phyloP scores from a whole-genome alignment of 2,329 filamentous ascomycete genomes.

The Stachybotrys chlorohalonatus region DNA sequence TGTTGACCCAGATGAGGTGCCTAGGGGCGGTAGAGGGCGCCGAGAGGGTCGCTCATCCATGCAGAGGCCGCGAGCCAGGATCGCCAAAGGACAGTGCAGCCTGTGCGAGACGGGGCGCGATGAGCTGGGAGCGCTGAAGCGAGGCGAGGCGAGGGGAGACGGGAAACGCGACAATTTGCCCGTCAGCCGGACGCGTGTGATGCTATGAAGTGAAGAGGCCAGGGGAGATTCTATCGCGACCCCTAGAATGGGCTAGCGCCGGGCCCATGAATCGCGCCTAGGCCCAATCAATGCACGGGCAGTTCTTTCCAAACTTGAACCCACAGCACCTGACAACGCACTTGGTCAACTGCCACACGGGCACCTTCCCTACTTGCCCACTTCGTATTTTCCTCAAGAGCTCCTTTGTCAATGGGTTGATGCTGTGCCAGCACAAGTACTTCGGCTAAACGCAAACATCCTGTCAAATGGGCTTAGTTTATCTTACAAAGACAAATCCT shows the following conservation, averaged over 20 bases:
- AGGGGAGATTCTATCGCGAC: conserved; percentile 20
- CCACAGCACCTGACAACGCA: conserved; percentile 6
- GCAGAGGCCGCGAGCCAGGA: not conserved
- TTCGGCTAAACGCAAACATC: too few relatives aligned
- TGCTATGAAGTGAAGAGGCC: conserved; percentile 10
- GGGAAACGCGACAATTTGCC: conserved; percentile 9
- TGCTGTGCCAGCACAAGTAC: too few relatives aligned
- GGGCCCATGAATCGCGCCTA: conserved; percentile 2
- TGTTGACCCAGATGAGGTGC: not conserved
- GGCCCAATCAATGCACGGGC: conserved; percentile 1
- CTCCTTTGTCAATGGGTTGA: too few relatives aligned
- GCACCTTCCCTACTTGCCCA: too few relatives aligned
- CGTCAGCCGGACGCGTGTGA: conserved; percentile 19
- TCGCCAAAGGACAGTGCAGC: not conserved
- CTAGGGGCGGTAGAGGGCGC: not conserved
- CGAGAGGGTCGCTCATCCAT: not conserved
- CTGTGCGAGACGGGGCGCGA: not conserved
- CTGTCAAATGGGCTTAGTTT: too few relatives aligned
- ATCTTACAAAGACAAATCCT: too few relatives aligned
- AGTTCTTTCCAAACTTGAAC: not conserved
- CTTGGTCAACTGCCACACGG: not conserved
- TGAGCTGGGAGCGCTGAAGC: not conserved
- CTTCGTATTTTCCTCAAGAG: too few relatives aligned
- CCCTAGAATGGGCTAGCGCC: conserved; percentile 18
- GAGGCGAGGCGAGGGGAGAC: not conserved